Evolutionary conservation across 805 yeast genomes (phyloP), one percentile per base, ranked within the genome.

Genomic region (Starmerella powellii): DNA sequence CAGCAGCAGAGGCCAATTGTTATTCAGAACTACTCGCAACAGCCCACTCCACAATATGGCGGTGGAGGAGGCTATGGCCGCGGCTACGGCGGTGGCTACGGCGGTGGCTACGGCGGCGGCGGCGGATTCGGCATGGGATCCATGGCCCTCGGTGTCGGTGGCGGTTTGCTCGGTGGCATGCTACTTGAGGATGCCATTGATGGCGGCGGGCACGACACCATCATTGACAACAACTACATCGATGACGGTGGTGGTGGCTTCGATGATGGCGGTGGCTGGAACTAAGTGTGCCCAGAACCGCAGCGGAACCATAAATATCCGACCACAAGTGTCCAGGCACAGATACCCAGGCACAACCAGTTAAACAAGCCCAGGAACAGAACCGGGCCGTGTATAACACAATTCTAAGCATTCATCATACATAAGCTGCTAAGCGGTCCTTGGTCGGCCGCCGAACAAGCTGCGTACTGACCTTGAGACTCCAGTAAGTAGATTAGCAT

Each of bases 61-160:
- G 39, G 45, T 34, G 35, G 42, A 18, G 45, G 48, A 27, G 33
- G 33, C 19, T 31, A 34, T 36, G 42, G 46, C 13, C 39, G 45
- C 31, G 35, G 37, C 36, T 6, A 15, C 30, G 38, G 39, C 30
- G 41, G 41, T 17, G 36, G 42, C 35, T 33, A 35, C 39, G 38
- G 41, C 33, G 45, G 52, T 40, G 38, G 40, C 36, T 31, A 36
- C 24, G 31, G 35, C 31, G 42, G 48, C 46, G 42, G 48, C 38
- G 37, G 67, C 35, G 76, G 73, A 6, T 63, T 67, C 37, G 72
- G 70, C 30, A 66, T 68, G 2, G 78, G 78, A 41, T 70, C 76
- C 39, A 59, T 54, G 56, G 56, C 56, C 10, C 44, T 55, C 33
- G 58, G 57, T 6, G 55, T 44, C n/a, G 58, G 58, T 26, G 58